Conservation (phyloP, 352 stramenopile species). For the Phytophthora vignae region DNA sequence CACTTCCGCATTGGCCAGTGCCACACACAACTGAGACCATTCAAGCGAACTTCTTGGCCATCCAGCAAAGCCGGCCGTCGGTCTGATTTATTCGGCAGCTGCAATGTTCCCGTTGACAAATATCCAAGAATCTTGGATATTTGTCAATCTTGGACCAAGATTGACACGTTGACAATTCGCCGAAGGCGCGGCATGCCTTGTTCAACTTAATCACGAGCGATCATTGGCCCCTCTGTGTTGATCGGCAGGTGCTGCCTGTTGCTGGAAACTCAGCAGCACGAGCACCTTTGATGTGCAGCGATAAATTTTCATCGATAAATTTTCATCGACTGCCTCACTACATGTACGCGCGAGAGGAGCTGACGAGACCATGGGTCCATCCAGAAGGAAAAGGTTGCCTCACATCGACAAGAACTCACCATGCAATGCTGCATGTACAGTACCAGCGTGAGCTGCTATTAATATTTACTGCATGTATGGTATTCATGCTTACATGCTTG, state of each 20-base stretch:
- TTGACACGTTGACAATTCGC: neutral
- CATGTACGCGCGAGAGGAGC: neutral
- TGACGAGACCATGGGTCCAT: neutral
- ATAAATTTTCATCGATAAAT: conserved; percentile 1
- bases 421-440: neutral
- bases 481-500: neutral
- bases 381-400: neutral
- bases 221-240: conserved; percentile 4
- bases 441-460: too few relatives aligned
- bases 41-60: too few relatives aligned
- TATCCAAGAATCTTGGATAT: too few relatives aligned
- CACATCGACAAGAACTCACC: neutral
- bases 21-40: too few relatives aligned
- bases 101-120: too few relatives aligned
- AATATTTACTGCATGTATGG: too few relatives aligned
- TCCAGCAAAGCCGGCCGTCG: too few relatives aligned
- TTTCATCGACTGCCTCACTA: neutral
- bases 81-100: too few relatives aligned
- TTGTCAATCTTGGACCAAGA: too few relatives aligned
- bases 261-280: conserved; percentile 10
- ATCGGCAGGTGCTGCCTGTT: conserved; percentile 1
- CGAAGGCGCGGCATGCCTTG: neutral
- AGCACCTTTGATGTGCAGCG: conserved; percentile 16
- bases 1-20: too few relatives aligned
- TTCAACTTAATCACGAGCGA: conserved; percentile 1